phyloP scores from a whole-genome alignment of 2,329 filamentous ascomycete species.

The Hypoxylon sp. region DNA sequence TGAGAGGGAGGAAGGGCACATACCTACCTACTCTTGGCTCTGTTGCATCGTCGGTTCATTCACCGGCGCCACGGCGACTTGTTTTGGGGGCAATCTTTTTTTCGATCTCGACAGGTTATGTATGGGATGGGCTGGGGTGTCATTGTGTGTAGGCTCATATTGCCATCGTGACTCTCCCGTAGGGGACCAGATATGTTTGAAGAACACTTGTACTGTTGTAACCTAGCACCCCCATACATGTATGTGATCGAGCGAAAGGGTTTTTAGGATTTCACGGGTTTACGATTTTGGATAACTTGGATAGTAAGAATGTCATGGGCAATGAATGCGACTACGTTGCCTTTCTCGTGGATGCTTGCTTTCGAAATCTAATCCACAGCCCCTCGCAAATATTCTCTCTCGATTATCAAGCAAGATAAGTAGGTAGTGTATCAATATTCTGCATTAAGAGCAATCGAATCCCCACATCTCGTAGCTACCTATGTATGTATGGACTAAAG shows the following conservation, averaged over 20 bases:
- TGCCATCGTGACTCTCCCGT: background rate
- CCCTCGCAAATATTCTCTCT: no score
- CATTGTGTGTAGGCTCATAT: constrained; percentile 8
- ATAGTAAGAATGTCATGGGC: constrained; percentile 24
- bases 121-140: constrained; percentile 3
- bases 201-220: constrained; percentile 18
- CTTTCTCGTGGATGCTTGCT: background rate
- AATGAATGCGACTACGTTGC: background rate
- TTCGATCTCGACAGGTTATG: constrained; percentile 3
- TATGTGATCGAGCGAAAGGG: constrained; percentile 11
- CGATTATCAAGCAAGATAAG: background rate
- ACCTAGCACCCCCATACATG: constrained; percentile 8
- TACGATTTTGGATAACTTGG: constrained; percentile 25
- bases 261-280: constrained; percentile 10
- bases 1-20: constrained; percentile 5
- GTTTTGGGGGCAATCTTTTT: constrained; percentile 20
- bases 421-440: constrained; percentile 8
- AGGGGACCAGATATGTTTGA: constrained; percentile 13
- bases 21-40: background rate
- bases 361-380: background rate
- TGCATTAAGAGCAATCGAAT: constrained; percentile 21
- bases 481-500: constrained; percentile 21
- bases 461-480: constrained; percentile 28
- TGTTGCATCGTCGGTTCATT: constrained; percentile 34
- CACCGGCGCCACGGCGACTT: constrained; percentile 32